Evolutionary conservation across 345 rosid genomes (phyloP).

Genomic region (Lumnitzera littorea): DNA sequence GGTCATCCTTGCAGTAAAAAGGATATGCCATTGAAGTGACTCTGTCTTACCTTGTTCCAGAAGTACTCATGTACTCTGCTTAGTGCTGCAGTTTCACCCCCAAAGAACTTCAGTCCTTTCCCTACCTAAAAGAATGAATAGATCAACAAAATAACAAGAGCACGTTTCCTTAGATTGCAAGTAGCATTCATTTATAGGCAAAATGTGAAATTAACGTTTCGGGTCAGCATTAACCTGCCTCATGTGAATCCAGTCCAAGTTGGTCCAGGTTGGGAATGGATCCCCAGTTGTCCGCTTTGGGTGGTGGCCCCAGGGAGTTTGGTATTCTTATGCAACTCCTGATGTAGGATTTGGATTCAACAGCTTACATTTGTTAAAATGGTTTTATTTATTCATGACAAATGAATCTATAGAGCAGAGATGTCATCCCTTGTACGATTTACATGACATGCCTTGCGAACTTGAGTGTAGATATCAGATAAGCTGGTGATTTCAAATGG

Average conservation of each 20-base stretch:
- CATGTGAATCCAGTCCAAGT: slow-evolving; percentile 47
- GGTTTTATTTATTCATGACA: too few relatives aligned
- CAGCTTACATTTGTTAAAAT: slow-evolving; percentile 31
- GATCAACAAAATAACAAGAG: neutral
- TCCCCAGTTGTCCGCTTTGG: slow-evolving; percentile 62
- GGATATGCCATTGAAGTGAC: neutral
- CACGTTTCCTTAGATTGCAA: too few relatives aligned
- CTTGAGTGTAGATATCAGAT: slow-evolving; percentile 83
- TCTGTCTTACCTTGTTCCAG: slow-evolving; percentile 65
- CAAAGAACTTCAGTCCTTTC: slow-evolving; percentile 57
- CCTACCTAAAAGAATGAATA: slow-evolving; percentile 26
- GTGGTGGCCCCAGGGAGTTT: slow-evolving; percentile 50
- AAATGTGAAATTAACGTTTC: neutral
- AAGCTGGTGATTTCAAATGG: slow-evolving; percentile 38
- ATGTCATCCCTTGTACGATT: too few relatives aligned
- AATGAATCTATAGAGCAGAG: too few relatives aligned
- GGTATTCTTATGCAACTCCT: slow-evolving; percentile 50
- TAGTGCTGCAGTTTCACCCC: slow-evolving; percentile 80
- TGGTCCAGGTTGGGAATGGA: slow-evolving; percentile 48
- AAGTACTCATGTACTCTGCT: slow-evolving; percentile 75
- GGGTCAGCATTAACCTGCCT: slow-evolving; percentile 27
- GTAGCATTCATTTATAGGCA: too few relatives aligned
- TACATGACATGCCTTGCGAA: slow-evolving; percentile 60
- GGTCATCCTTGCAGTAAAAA: too few relatives aligned
- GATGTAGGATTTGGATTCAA: slow-evolving; percentile 53